These are phyloP conservation scores for Pseudogymnoascus sp. DNA, from an alignment of 2,329 filamentous ascomycete species.

Conservation along the genomic window DNA sequence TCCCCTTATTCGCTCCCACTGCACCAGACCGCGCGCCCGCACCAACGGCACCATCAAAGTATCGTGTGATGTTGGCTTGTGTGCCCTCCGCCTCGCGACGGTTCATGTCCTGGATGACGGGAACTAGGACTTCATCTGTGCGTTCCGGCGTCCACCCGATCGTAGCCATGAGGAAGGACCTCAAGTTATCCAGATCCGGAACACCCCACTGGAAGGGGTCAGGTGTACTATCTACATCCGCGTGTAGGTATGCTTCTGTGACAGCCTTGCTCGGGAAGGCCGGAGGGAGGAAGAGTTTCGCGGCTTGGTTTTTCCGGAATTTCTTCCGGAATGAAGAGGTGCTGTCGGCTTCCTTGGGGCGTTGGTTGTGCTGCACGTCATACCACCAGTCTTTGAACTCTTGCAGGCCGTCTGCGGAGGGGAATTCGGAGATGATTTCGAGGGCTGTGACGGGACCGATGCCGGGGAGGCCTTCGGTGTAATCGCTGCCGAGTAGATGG, in stretches of 20 bases:
- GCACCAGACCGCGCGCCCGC: constrained; percentile 63
- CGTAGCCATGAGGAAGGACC: constrained; percentile 80
- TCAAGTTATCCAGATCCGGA: constrained; percentile 78
- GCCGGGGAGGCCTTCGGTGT: constrained; percentile 84
- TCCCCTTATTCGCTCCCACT: constrained; percentile 46
- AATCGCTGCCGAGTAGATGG: constrained; percentile 87
- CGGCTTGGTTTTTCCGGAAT: constrained; percentile 70
- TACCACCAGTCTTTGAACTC: constrained; percentile 85
- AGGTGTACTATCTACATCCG: constrained; percentile 73
- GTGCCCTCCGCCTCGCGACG: constrained; percentile 80
- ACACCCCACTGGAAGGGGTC: constrained; percentile 92
- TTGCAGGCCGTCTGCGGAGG: constrained; percentile 49
- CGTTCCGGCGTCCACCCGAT: constrained; percentile 89
- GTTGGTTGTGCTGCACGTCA: constrained; percentile 62
- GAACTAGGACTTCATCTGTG: constrained; percentile 91
- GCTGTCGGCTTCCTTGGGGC: constrained; percentile 55
- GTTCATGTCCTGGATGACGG: constrained; percentile 95
- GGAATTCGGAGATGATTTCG: constrained; percentile 89
- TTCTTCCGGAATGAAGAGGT: constrained; percentile 68
- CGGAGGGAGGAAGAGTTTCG: constrained; percentile 79
- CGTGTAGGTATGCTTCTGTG: constrained; percentile 73
- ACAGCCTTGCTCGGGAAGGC: constrained; percentile 75
- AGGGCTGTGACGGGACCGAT: constrained; percentile 92
- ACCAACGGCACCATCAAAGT: constrained; percentile 70
- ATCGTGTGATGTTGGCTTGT: constrained; percentile 92